Percentiles rank a stretch among this genome's conserved stretches.
Evolutionary conservation across 306 rosid genomes (phyloP).

Genomic region (Morella rubra): DNA sequence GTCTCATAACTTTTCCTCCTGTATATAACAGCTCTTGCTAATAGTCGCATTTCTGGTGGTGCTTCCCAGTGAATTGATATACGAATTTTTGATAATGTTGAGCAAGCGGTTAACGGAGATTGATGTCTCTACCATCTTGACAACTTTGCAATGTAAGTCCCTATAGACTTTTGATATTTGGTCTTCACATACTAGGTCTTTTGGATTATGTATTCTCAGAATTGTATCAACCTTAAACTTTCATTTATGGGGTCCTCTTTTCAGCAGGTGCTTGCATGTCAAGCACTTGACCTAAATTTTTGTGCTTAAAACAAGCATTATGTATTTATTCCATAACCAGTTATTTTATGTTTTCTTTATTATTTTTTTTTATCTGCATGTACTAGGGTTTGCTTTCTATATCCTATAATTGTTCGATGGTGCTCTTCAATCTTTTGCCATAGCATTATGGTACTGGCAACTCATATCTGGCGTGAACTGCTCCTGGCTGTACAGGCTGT

Average conservation of each 20-base stretch:
- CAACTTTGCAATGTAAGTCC: constrained; percentile 71
- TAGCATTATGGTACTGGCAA: constrained; percentile 11
- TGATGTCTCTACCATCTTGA: constrained; percentile 82
- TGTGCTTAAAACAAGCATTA: neutral
- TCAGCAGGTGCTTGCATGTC: neutral
- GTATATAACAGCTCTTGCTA: constrained; percentile 23
- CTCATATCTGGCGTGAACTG: constrained; percentile 16
- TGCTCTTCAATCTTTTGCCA: constrained; percentile 17
- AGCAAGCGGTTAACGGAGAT: constrained; percentile 71
- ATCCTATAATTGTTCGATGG: neutral
- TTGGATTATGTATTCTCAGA: constrained; percentile 20
- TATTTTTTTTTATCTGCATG: constrained; percentile 3
- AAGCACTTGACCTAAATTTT: neutral
- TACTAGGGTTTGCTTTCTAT: neutral
- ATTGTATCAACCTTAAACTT: neutral
- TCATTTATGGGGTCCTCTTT: neutral
- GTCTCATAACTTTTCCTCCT: neutral
- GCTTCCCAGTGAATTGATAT: constrained; percentile 76
- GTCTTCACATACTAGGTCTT: constrained; percentile 1
- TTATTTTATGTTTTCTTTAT: too few species aligned
- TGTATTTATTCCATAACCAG: neutral
- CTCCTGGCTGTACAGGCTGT: constrained; percentile 54
- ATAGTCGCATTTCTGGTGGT: constrained; percentile 32
- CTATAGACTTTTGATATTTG: constrained; percentile 10
- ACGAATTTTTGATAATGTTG: constrained; percentile 71